phyloP scores from a whole-genome alignment of 2,329 filamentous ascomycete species.

The Pseudopithomyces maydicus region DNA sequence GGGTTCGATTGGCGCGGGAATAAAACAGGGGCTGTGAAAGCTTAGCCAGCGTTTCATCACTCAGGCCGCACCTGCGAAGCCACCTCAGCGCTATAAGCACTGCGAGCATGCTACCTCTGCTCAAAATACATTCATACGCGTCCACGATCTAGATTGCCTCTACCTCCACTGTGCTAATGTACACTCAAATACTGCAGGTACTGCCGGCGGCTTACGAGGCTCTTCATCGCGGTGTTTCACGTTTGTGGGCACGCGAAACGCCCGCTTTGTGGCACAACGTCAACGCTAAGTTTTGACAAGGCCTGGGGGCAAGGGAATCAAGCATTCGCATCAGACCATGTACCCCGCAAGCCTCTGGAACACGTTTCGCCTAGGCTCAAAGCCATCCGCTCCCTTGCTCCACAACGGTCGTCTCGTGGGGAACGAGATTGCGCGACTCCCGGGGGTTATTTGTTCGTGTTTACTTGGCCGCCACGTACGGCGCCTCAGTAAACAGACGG shows the following conservation, averaged over 20 bases:
- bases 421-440: conserved; percentile 8
- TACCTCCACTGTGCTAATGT: not conserved
- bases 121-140: not conserved
- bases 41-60: conserved; percentile 30
- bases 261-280: not conserved
- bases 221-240: conserved; percentile 12
- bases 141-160: not conserved
- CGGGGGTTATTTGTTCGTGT: conserved; percentile 4
- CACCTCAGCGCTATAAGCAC: not conserved
- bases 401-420: not conserved
- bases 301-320: conserved; percentile 32
- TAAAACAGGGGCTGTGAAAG: conserved; percentile 21
- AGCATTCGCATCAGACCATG: conserved; percentile 27
- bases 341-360: conserved; percentile 10
- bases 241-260: conserved; percentile 22
- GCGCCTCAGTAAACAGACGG: conserved; percentile 13
- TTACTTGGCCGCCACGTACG: conserved; percentile 6
- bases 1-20: conserved; percentile 25
- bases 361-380: conserved; percentile 17
- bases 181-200: not conserved
- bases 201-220: conserved; percentile 3
- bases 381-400: not conserved
- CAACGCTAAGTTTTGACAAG: conserved; percentile 20
- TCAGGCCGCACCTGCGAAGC: conserved; percentile 8
- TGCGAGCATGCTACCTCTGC: not conserved